phyloP scores from a whole-genome alignment of 1,139 yeast species.

The Yamadazyma triangularis region DNA sequence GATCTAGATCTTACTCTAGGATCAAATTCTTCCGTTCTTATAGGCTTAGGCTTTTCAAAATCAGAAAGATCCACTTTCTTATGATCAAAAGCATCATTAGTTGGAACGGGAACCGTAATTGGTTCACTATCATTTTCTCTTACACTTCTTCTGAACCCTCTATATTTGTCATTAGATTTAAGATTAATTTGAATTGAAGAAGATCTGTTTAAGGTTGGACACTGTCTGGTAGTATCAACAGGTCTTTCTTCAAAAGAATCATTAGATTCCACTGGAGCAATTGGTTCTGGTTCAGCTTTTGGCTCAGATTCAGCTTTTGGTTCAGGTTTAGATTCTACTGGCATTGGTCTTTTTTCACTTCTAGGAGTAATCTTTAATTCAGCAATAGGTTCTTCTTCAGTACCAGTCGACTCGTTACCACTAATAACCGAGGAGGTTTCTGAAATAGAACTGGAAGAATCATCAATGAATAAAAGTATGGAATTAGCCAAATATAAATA shows the following conservation, averaged over 20 bases:
- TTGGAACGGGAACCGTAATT: slow-evolving; percentile 78
- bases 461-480: slow-evolving; percentile 23
- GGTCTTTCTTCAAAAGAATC: slow-evolving; percentile 10
- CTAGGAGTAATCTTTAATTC: slow-evolving; percentile 13
- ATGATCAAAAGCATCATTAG: slow-evolving; percentile 45
- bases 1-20: background rate
- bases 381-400: slow-evolving; percentile 12
- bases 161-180: slow-evolving; percentile 29
- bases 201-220: slow-evolving; percentile 4
- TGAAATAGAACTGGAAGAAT: slow-evolving; percentile 7
- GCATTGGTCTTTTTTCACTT: slow-evolving; percentile 9
- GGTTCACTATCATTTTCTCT: slow-evolving; percentile 75
- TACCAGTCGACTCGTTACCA: slow-evolving; percentile 4
- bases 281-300: too few species aligned
- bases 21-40: background rate
- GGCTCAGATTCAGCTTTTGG: background rate
- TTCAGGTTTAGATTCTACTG: too few species aligned
- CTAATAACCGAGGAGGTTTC: slow-evolving; percentile 4
- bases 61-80: slow-evolving; percentile 13
- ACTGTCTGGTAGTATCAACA: slow-evolving; percentile 6
- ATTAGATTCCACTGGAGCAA: slow-evolving; percentile 6
- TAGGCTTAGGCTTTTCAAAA: background rate
- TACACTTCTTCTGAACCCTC: slow-evolving; percentile 42
- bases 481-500: slow-evolving; percentile 39
- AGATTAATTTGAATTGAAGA: slow-evolving; percentile 13